Evolutionary conservation across 2,329 filamentous ascomycete genomes (phyloP).

Genomic region (Gnomoniopsis smithogilvyi): DNA sequence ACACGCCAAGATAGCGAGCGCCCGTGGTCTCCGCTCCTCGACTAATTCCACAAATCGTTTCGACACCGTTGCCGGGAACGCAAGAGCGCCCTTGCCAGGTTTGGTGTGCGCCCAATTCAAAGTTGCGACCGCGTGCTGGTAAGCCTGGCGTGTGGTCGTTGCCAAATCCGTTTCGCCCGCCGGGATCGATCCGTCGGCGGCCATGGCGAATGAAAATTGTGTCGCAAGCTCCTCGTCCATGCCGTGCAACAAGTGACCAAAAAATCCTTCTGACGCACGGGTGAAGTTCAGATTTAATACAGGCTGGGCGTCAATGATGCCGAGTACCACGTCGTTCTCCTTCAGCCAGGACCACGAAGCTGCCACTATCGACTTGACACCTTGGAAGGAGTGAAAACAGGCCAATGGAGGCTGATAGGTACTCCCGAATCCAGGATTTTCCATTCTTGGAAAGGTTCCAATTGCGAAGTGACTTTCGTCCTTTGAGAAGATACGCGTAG

Average conservation of each 20-base stretch:
- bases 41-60: slow-evolving; percentile 60
- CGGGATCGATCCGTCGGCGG: slow-evolving; percentile 12
- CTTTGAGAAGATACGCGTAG: slow-evolving; percentile 59
- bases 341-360: slow-evolving; percentile 63
- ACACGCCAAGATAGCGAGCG: slow-evolving; percentile 61
- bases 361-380: slow-evolving; percentile 63
- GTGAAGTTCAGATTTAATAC: slow-evolving; percentile 59
- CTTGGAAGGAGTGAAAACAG: slow-evolving; percentile 67
- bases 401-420: slow-evolving; percentile 58
- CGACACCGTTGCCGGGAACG: slow-evolving; percentile 63
- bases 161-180: slow-evolving; percentile 21
- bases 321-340: slow-evolving; percentile 52
- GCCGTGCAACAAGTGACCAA: slow-evolving; percentile 56
- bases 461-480: slow-evolving; percentile 41
- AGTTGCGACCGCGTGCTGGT: slow-evolving; percentile 62
- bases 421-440: slow-evolving; percentile 19
- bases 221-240: slow-evolving; percentile 52
- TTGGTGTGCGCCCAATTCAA: slow-evolving; percentile 65
- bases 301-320: slow-evolving; percentile 63
- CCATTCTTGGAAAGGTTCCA: slow-evolving; percentile 23
- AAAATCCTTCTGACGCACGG: slow-evolving; percentile 52
- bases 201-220: slow-evolving; percentile 21
- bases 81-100: slow-evolving; percentile 54
- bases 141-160: slow-evolving; percentile 48
- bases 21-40: slow-evolving; percentile 55